Evolutionary conservation across 169 alveolate genomes (phyloP).

Genomic region (Babesia caballi): DNA sequence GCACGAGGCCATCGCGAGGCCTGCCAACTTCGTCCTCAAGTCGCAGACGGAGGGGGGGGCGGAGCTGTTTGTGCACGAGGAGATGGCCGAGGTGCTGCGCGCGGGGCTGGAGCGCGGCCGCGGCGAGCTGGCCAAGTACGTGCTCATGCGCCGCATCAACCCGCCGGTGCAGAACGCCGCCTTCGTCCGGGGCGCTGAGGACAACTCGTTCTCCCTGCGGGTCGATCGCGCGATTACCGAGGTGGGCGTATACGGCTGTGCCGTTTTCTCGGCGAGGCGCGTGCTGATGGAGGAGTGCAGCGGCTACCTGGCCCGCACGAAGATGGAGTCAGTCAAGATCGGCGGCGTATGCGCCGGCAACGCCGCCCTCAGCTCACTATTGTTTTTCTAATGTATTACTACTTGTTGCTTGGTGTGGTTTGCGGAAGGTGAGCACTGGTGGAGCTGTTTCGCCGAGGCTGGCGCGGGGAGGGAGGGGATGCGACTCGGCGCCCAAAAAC

Average conservation of each 20-base stretch:
- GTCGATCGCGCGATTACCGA: conserved; percentile 51
- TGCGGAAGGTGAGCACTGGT: no score
- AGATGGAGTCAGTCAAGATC: conserved; percentile 36
- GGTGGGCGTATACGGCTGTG: conserved; percentile 55
- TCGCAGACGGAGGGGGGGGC: conserved; percentile 57
- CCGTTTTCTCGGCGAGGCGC: conserved; percentile 34
- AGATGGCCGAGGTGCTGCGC: conserved; percentile 12
- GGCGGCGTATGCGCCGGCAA: conserved; percentile 64
- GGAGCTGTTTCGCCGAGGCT: no score
- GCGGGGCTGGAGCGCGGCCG: conserved; percentile 1
- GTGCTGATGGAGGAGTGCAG: conserved; percentile 22
- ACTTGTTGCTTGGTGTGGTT: not conserved
- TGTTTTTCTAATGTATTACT: conserved; percentile 6
- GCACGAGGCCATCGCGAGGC: conserved; percentile 47
- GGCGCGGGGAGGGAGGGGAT: no score
- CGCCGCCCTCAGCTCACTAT: conserved; percentile 29
- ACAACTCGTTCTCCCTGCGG: conserved; percentile 4
- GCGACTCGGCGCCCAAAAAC: no score
- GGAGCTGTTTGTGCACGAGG: conserved; percentile 8
- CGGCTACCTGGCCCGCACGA: conserved; percentile 66
- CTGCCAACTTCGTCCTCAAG: conserved; percentile 39
- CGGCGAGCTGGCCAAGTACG: conserved; percentile 31
- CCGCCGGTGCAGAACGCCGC: conserved; percentile 56
- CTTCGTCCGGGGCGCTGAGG: conserved; percentile 21
- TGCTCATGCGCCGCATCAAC: conserved; percentile 43